Percentiles rank a stretch among this genome's conserved stretches.
These are phyloP conservation scores for Tetrahymena borealis DNA, from an alignment of 73 alveolate genomes.

Conservation along the genomic window DNA sequence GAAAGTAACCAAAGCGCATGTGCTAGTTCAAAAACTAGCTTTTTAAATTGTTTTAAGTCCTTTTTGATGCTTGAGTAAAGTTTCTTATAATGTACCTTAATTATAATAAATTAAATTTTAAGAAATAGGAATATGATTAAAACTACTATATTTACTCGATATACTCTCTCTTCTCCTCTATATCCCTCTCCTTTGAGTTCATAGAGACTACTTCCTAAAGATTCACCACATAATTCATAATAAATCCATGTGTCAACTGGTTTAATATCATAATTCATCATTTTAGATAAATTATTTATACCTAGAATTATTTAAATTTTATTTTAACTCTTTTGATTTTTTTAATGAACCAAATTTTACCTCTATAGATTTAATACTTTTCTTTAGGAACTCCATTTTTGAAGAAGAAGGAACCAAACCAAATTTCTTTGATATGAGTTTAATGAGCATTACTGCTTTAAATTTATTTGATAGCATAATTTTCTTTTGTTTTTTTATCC, in stretches of 20 bases:
- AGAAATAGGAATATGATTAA: not conserved
- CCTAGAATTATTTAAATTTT: slow-evolving; percentile 1
- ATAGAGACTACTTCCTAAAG: slow-evolving; percentile 28
- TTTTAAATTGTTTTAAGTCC: slow-evolving; percentile 18
- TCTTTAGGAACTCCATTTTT: slow-evolving; percentile 23
- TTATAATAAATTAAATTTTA: no score
- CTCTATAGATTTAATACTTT: not conserved
- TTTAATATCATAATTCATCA: slow-evolving; percentile 22
- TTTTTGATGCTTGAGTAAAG: slow-evolving; percentile 21
- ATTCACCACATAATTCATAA: slow-evolving; percentile 37
- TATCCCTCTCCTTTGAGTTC: slow-evolving; percentile 28
- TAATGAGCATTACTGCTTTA: slow-evolving; percentile 29
- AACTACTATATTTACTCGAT: slow-evolving; percentile 12
- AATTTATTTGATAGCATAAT: slow-evolving; percentile 34
- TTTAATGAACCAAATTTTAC: not conserved
- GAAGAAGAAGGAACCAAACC: slow-evolving; percentile 38
- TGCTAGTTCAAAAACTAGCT: slow-evolving; percentile 21
- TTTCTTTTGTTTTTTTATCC: slow-evolving; percentile 24
- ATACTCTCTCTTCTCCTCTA: slow-evolving; percentile 19
- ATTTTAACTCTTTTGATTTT: not conserved
- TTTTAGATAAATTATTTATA: slow-evolving; percentile 15
- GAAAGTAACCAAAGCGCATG: slow-evolving; percentile 8
- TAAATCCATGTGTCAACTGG: slow-evolving; percentile 37
- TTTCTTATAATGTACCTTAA: slow-evolving; percentile 9
- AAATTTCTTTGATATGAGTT: slow-evolving; percentile 36